Evolutionary conservation across 805 yeast genomes (phyloP).

Genomic region (Starmerella riodocensis): DNA sequence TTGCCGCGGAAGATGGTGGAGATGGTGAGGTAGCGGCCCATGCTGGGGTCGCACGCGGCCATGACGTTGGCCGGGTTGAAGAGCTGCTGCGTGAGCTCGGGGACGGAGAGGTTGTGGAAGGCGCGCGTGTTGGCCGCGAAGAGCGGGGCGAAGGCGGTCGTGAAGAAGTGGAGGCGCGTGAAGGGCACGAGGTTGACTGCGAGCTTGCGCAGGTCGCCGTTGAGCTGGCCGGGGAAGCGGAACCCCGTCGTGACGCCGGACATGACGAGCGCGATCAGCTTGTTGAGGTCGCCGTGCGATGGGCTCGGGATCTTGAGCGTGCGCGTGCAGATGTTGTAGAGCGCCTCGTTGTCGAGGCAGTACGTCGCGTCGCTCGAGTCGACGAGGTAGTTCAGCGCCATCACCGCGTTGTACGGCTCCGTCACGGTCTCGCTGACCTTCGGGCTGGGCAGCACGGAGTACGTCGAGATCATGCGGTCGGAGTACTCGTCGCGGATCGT

Average conservation of each 20-base stretch:
- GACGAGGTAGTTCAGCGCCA: constrained; percentile 83
- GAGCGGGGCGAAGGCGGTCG: constrained; percentile 91
- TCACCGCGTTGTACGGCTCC: constrained; percentile 89
- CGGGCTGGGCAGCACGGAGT: constrained; percentile 90
- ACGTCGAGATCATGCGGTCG: constrained; percentile 94
- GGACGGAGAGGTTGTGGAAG: constrained; percentile 76
- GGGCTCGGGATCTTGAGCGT: constrained; percentile 75
- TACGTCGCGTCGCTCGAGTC: constrained; percentile 87
- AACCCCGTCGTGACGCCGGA: constrained; percentile 90
- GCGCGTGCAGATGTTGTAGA: constrained; percentile 77
- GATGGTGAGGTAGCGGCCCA: constrained; percentile 83
- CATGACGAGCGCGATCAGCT: constrained; percentile 81
- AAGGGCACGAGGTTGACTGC: constrained; percentile 92
- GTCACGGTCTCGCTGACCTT: constrained; percentile 86
- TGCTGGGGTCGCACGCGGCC: constrained; percentile 92
- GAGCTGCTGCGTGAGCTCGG: constrained; percentile 90
- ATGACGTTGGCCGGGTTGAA: constrained; percentile 86
- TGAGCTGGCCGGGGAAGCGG: constrained; percentile 91
- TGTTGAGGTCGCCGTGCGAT: constrained; percentile 65
- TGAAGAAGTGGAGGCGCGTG: constrained; percentile 92
- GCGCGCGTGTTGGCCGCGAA: constrained; percentile 70
- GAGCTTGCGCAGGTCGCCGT: constrained; percentile 81
- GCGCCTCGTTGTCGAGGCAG: constrained; percentile 91
- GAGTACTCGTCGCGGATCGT: constrained; percentile 86
- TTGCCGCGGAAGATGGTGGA: constrained; percentile 93